These are phyloP conservation scores for Glycine tomentella DNA, from an alignment of 306 rosid genomes.

Conservation along the genomic window DNA sequence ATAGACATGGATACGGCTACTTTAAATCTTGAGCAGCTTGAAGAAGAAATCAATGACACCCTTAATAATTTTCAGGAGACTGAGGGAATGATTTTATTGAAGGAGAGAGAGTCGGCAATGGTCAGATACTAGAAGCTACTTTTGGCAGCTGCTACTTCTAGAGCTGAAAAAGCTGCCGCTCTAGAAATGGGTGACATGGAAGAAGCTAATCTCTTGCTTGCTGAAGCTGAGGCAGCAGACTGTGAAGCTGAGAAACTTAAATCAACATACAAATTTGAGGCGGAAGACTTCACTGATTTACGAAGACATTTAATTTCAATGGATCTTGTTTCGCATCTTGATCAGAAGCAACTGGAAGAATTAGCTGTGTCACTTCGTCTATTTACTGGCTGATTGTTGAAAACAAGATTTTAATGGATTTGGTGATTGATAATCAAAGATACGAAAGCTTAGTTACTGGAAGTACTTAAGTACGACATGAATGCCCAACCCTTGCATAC, in stretches of 20 bases:
- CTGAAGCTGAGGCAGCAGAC: slow-evolving; percentile 81
- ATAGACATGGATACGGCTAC: slow-evolving; percentile 55
- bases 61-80: slow-evolving; percentile 65
- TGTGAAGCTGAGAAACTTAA: slow-evolving; percentile 71
- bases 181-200: slow-evolving; percentile 72
- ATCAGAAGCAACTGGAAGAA: slow-evolving; percentile 69
- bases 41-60: slow-evolving; percentile 67
- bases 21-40: slow-evolving; percentile 69
- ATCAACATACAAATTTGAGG: slow-evolving; percentile 61
- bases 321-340: slow-evolving; percentile 74
- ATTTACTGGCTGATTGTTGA: slow-evolving; percentile 40
- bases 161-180: slow-evolving; percentile 75
- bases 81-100: slow-evolving; percentile 64
- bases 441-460: slow-evolving; percentile 23
- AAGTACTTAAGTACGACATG: slow-evolving; percentile 23
- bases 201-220: slow-evolving; percentile 80
- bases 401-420: slow-evolving; percentile 28
- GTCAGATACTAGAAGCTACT: slow-evolving; percentile 76
- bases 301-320: slow-evolving; percentile 68
- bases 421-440: slow-evolving; percentile 40
- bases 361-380: slow-evolving; percentile 55
- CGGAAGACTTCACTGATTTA: slow-evolving; percentile 59
- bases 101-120: slow-evolving; percentile 78
- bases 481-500: too few relatives aligned
- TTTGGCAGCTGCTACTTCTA: slow-evolving; percentile 66